Evolutionary conservation across 495 filamentous ascomycete species (phyloP).

Genomic region (Trichoderma erinaceum): DNA sequence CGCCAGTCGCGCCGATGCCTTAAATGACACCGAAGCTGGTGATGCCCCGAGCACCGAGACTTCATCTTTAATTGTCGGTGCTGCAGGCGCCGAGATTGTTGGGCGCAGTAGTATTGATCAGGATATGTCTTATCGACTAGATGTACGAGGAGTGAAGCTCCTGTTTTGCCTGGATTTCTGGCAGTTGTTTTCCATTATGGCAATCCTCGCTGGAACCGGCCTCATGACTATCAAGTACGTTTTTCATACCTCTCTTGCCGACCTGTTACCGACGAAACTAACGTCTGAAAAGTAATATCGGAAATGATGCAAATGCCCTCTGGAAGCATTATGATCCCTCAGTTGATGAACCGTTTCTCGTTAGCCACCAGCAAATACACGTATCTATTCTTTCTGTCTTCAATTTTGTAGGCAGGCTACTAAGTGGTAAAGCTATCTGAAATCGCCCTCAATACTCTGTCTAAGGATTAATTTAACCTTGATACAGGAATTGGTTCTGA

Average conservation of each 20-base stretch:
- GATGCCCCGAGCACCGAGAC: conserved; percentile 59
- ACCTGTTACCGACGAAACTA: conserved; percentile 25
- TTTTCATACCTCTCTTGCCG: neutral
- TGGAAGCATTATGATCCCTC: conserved; percentile 79
- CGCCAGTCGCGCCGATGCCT: conserved; percentile 4
- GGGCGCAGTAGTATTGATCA: conserved; percentile 48
- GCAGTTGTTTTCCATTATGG: conserved; percentile 81
- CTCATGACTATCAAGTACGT: conserved; percentile 98
- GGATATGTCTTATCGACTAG: conserved; percentile 61
- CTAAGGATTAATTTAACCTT: conserved; percentile 15
- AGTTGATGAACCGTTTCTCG: conserved; percentile 66
- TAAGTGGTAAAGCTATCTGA: conserved; percentile 51
- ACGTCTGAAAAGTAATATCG: conserved; percentile 71
- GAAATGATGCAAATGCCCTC: conserved; percentile 72
- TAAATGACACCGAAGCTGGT: conserved; percentile 15
- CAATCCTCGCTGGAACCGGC: conserved; percentile 82
- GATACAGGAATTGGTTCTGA: conserved; percentile 77
- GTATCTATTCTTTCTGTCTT: conserved; percentile 86
- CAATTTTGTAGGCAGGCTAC: conserved; percentile 74
- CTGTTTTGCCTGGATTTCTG: conserved; percentile 78
- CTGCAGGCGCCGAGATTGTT: conserved; percentile 42
- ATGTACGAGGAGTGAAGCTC: conserved; percentile 82
- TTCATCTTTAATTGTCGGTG: conserved; percentile 56
- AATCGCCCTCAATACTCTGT: neutral
- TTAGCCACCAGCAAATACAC: conserved; percentile 79